Conservation (phyloP, 768 basidiomycete genomes). For the Exidia glandulosa region DNA sequence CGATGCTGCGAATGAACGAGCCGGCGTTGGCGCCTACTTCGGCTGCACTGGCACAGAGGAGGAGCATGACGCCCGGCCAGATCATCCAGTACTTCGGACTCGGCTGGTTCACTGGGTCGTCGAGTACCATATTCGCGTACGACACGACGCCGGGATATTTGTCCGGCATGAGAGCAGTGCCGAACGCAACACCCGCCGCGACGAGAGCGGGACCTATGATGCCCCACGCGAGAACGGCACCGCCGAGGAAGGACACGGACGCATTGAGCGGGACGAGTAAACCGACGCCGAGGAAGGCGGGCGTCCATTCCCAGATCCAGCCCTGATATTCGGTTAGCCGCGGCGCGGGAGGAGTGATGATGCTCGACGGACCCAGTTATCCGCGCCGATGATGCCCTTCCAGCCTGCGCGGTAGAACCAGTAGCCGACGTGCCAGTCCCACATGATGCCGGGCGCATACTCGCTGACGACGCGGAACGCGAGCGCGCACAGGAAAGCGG, state of each 20-base stretch:
- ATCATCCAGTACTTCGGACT: conserved; percentile 53
- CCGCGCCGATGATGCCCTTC: conserved; percentile 45
- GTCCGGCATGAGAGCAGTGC: conserved; percentile 25
- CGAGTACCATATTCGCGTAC: conserved; percentile 35
- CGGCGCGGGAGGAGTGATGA: conserved; percentile 9
- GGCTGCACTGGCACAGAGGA: conserved; percentile 49
- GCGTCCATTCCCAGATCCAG: conserved; percentile 6
- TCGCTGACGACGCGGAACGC: conserved; percentile 41
- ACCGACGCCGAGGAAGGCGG: conserved; percentile 17
- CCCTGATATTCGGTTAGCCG: not conserved
- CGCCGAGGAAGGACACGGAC: conserved; percentile 29
- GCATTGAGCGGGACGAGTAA: conserved; percentile 9
- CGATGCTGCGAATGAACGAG: conserved; percentile 23
- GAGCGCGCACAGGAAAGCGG: conserved; percentile 37
- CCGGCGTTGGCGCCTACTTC: conserved; percentile 35
- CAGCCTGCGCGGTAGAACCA: conserved; percentile 48
- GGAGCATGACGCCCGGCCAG: conserved; percentile 52
- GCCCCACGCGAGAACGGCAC: conserved; percentile 48
- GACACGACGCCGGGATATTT: conserved; percentile 28
- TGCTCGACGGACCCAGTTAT: conserved; percentile 47
- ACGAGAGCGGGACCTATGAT: conserved; percentile 46
- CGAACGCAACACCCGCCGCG: conserved; percentile 41
- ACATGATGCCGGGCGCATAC: conserved; percentile 51
- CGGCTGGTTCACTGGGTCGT: conserved; percentile 31
- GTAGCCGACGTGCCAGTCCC: conserved; percentile 58